Base-by-base conservation (phyloP, 2,329 filamentous ascomycete species). In the Coniochaeta hoffmannii region DNA sequence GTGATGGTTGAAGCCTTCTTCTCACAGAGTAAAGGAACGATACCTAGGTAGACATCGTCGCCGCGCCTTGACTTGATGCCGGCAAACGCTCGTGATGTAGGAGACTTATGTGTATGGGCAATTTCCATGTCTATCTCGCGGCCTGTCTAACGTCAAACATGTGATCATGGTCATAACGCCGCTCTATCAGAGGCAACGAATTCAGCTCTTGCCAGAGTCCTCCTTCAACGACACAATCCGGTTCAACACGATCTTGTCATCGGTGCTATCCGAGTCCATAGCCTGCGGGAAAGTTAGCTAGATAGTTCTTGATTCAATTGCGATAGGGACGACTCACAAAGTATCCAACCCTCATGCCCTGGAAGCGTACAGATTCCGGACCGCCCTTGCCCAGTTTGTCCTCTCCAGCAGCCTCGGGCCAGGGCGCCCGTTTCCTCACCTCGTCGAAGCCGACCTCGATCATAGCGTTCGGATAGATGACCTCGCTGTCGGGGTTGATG, bases 161-260 rank as follows among this genome's bases (percentile, higher is more conserved):
- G n/a, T n/a, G n/a, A n/a, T n/a, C n/a, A n/a, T n/a, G n/a, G n/a
- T n/a, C n/a, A n/a, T n/a, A n/a, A n/a, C n/a, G 41, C 41, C 41
- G 41, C 41, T 46, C 19, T 12, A 22, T 19, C 15, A 41, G 8
- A 15, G 41, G 9, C 3, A n/a, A n/a, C 11, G 15, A 28, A 46
- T 19, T 46, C 34, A 53, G 50, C 34, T 73, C 78, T 91, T 91
- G 55, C 84, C 84, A n/a, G 81, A 75, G 66, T 95, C 90, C 72
- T 96, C 92, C 76, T 96, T 96, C 66, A 97, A 72, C 50, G 88
- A 89, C 22, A 97, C 92, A 65, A 97, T 97, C 53, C 90, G 82
- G 74, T 97, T 97, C 30, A 97, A 74, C 50, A 97, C 82, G 61
- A 96, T 77, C 69, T 87, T 89, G n/a, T 90, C 88, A 31, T 83